Evolutionary conservation across 2,329 filamentous ascomycete genomes (phyloP).

Genomic region (Pseudocercospora pini-densiflorae): DNA sequence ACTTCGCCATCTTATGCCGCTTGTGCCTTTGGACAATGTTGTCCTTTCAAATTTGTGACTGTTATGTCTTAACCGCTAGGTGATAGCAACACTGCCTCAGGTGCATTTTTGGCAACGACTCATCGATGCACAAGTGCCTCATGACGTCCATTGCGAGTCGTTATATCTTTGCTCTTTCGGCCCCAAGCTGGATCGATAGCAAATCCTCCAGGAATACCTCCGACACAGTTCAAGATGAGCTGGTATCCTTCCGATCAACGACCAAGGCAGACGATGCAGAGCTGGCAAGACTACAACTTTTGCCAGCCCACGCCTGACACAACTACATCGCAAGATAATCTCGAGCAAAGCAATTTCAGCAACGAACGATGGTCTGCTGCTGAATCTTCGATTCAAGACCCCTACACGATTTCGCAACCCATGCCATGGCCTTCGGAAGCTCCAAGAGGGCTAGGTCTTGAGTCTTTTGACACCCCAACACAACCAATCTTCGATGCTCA

Average conservation of each 20-base stretch:
- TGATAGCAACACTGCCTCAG: constrained; percentile 26
- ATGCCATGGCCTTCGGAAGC: constrained; percentile 24
- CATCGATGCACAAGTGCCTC: constrained; percentile 18
- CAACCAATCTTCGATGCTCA: constrained; percentile 21
- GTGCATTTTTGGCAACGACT: constrained; percentile 25
- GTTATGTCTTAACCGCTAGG: constrained; percentile 22
- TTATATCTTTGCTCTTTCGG: constrained; percentile 22
- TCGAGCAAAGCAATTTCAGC: constrained; percentile 9
- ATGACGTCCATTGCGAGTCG: constrained; percentile 19
- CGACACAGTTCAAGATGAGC: constrained; percentile 25
- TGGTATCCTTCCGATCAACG: constrained; percentile 23
- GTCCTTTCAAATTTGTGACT: constrained; percentile 21
- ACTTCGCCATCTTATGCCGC: constrained; percentile 22
- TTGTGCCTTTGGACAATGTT: constrained; percentile 18
- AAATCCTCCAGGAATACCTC: constrained; percentile 13
- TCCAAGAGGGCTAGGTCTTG: constrained; percentile 13
- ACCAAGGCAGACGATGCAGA: constrained; percentile 17
- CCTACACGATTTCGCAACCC: constrained; percentile 21
- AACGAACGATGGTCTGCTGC: constrained; percentile 10
- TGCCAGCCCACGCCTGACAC: constrained; percentile 11
- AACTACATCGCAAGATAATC: neutral
- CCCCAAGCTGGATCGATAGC: constrained; percentile 4
- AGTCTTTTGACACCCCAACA: constrained; percentile 24
- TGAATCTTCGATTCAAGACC: constrained; percentile 18
- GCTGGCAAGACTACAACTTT: constrained; percentile 20